Evolutionary conservation across 2,329 filamentous ascomycete species (phyloP), one percentile per base, ranked within the genome.

Genomic region (Dothistroma pini): DNA sequence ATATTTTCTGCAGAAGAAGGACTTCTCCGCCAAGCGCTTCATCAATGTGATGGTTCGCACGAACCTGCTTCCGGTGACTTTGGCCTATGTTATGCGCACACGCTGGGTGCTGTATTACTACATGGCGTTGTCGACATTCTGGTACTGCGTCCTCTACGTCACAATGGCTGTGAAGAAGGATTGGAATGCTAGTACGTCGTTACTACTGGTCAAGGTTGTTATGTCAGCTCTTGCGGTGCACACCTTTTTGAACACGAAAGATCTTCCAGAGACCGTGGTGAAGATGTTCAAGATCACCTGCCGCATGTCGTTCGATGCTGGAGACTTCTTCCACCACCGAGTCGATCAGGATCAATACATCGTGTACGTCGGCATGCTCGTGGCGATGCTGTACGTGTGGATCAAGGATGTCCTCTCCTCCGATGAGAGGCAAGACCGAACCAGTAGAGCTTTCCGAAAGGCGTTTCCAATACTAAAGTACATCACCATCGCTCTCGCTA

Each of bases 71-170:
- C 82, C 79, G 52, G 79, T 80, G 21, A 63, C 79, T 0, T 73
- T 88, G 34, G 76, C 83, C 0, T 84, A 84, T 22, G 75, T 84
- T 63, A 84, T 87, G 80, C 74, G 77, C 25, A 86, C 82, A 1
- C 75, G 79, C 35, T 87, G 84, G 71, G 71, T 78, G 29, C 78
- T 80, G 31, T 87, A 88, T 70, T 83, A 85, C 71, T 86, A 87
- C 66, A 79, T 84, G 0, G 80, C 84, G 0, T 75, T 86, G 1
- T 77, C 83, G 44, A 85, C 79, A 54, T 86, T 87, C 69, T 89
- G 85, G 83, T 88, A 86, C 68, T 64, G 85, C 6, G 73, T 86
- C 22, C 75, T 84, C n/a, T 87, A 80, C 68, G 63, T 75, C 32
- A 85, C 83, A 4, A 74, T 87, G 59, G 73, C 76, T 19, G 68